These are phyloP conservation scores for Colletotrichum orbiculare DNA, from an alignment of 2,329 filamentous ascomycete species.

Conservation along the genomic window DNA sequence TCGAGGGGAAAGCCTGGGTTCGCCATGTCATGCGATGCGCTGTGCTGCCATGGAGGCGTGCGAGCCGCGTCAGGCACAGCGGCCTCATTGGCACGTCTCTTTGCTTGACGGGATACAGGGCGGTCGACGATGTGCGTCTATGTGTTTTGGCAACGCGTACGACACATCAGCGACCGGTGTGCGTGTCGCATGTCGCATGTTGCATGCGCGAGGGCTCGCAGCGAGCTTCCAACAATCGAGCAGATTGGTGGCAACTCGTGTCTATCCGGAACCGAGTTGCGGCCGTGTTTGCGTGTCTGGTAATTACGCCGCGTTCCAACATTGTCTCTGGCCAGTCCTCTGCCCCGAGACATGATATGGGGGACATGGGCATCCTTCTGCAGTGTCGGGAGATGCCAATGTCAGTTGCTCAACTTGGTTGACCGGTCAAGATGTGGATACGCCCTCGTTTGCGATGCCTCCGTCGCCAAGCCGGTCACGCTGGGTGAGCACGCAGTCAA, in stretches of 20 bases:
- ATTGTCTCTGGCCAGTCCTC: background rate
- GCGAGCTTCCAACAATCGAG: too few species aligned
- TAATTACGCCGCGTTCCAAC: too few species aligned
- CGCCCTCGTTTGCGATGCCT: slow-evolving; percentile 3
- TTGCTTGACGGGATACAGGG: too few species aligned
- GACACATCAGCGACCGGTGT: too few species aligned
- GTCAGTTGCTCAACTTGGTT: slow-evolving; percentile 21
- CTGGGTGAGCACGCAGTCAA: background rate
- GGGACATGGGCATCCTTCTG: too few species aligned
- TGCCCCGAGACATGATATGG: background rate
- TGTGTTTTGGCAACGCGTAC: too few species aligned
- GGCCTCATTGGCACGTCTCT: slow-evolving; percentile 28
- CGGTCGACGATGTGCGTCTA: too few species aligned
- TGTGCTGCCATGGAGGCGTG: background rate
- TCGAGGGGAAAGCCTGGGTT: background rate
- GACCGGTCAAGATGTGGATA: slow-evolving; percentile 36
- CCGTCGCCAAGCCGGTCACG: slow-evolving; percentile 15
- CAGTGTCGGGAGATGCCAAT: slow-evolving; percentile 13
- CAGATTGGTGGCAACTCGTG: background rate
- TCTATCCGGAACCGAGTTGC: slow-evolving; percentile 3
- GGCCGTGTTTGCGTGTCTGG: background rate
- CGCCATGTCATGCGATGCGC: background rate
- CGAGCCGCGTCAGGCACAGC: slow-evolving; percentile 20
- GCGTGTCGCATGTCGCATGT: too few species aligned
- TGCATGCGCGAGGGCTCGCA: too few species aligned